Evolutionary conservation across 176 grass and related monocot genomes (phyloP), one percentile per base, ranked within the genome.

Genomic region (Pontederia crassipes): DNA sequence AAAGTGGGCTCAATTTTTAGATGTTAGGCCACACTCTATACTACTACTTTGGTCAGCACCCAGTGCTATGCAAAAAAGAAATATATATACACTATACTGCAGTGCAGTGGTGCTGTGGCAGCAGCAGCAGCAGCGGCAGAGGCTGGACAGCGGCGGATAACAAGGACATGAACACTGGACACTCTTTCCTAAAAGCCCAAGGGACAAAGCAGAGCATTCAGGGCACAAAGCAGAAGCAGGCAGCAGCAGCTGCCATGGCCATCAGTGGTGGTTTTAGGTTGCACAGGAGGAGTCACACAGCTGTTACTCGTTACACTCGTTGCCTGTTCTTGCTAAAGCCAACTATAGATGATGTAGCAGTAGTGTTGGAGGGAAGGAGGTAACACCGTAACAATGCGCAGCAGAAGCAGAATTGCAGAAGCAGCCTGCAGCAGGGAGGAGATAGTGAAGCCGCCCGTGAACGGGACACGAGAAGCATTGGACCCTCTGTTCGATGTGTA

Each of bases 141-240:
- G 48, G 35, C 32, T 68, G 50, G 29, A 14, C 47, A 45, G 65
- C n/a, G 27, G 53, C 9, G 65, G 55, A 28, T 46, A 66, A 67
- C 28, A 63, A 82, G 64, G 68, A 82, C 68, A 73, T 40, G 4
- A 7, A 40, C 32, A 40, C 32, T 64, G 56, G 74, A 57, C 80
- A 50, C 80, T 17, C 80, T 82, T 82, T 72, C 68, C 80, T 40
- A 82, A 68, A 82, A 72, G 64, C 46, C 61, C 73, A 68, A 62
- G 80, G 74, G 80, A 82, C 80, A 77, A 82, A 82, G 74, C 55
- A 63, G 74, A 72, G 59, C 73, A 77, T 82, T 82, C 80, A 82
- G 80, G 46, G 55, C 29, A 60, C 56, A 49, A 17, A 51, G 17
- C 28, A 49, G 47, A 55, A 29, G 13, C 17, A 65, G 47, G 28